Evolutionary conservation across 345 rosid genomes (phyloP).

Genomic region (Moricandia moricandioides): DNA sequence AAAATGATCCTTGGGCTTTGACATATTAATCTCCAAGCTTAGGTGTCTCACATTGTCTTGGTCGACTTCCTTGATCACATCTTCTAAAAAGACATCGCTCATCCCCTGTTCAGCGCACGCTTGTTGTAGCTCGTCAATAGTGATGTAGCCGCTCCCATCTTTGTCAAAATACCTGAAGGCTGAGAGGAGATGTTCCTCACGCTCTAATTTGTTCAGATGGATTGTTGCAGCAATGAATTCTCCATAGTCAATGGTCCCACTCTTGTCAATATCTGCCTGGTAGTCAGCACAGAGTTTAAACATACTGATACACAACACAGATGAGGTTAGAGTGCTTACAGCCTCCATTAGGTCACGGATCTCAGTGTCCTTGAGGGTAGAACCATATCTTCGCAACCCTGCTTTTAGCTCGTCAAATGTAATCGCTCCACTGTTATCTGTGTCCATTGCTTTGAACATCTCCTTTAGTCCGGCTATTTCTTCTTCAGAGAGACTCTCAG

Average conservation of each 20-base stretch:
- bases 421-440: conserved; percentile 94
- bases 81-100: conserved; percentile 85
- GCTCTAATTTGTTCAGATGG: conserved; percentile 90
- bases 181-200: conserved; percentile 96
- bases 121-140: conserved; percentile 94
- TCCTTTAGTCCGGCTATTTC: conserved; percentile 96
- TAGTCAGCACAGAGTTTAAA: neutral
- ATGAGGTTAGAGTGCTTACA: conserved; percentile 47
- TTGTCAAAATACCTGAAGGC: conserved; percentile 94
- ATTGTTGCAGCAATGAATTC: conserved; percentile 97
- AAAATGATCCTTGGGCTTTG: conserved; percentile 9
- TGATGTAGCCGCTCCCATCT: conserved; percentile 93
- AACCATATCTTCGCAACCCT: conserved; percentile 92
- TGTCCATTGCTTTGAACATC: conserved; percentile 94
- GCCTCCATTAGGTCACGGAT: conserved; percentile 98
- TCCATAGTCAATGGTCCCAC: conserved; percentile 92
- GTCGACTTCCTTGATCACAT: conserved; percentile 91
- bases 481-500: conserved; percentile 97
- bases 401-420: conserved; percentile 97
- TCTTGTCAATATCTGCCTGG: conserved; percentile 98
- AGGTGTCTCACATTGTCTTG: conserved; percentile 78
- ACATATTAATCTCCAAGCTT: conserved; percentile 1
- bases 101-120: conserved; percentile 92
- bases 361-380: conserved; percentile 93
- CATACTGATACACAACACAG: conserved; percentile 10